Evolutionary conservation across 306 rosid genomes (phyloP), one percentile per base, ranked within the genome.

Genomic region (Hippophae tibetana): DNA sequence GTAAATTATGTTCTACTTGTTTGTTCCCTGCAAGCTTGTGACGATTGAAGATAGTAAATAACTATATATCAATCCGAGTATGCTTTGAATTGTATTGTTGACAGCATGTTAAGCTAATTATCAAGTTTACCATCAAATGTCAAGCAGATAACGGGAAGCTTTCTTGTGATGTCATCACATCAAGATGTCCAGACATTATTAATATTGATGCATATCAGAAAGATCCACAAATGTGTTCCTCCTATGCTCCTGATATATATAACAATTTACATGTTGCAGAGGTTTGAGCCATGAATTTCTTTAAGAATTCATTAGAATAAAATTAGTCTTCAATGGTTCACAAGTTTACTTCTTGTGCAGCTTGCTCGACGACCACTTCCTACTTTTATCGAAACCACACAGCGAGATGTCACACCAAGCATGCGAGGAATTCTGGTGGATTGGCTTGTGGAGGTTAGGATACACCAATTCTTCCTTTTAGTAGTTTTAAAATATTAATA

Each of bases 391-490:
- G 89, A 80, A 73, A 80, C 76, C 27, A 68, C 75, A 54, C 99
- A 89, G 71, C 81, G 42, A 52, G 95, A 88, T 74, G 81, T 93
- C 64, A 86, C 86, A 69, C 89, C 73, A 72, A 78, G 73, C 75
- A 93, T 89, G 99, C 93, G 99, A 5, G 86, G 79, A 14, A 84
- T 93, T 65, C 75, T 93, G 64, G 79, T 93, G 45, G 99, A 93
- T 79, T 93, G 99, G 99, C 95, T 93, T 56, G 95, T 88, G 13
- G 97, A 89, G 99, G 99, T 93, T 61, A 42, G 90, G 58, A 66
- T 66, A 9, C 46, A 59, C 73, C 66, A 66, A 25, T 12, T 42
- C 2, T n/a, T 61, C 10, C 13, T 54, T 45, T 43, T 52, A 3
- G 44, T 10, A 7, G 65, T 55, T 26, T 60, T 27, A 25, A 56